Evolutionary conservation across 2,329 filamentous ascomycete species (phyloP).

Genomic region (Geosmithia morbida): DNA sequence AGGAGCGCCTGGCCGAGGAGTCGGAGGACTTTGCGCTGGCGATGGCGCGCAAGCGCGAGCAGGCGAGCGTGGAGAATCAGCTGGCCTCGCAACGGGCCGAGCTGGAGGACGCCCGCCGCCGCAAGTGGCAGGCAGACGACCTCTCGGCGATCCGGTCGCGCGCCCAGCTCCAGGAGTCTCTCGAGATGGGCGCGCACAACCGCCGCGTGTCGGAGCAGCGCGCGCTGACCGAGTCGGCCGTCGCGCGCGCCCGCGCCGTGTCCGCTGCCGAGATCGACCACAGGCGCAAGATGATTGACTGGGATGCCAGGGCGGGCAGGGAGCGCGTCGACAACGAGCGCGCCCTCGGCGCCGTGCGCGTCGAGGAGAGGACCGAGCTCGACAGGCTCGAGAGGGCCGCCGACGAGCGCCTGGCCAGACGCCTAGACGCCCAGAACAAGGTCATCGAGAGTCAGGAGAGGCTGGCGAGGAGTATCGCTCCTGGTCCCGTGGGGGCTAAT

Average conservation of each 20-base stretch:
- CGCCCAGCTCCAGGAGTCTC: slow-evolving; percentile 29
- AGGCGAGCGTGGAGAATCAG: slow-evolving; percentile 34
- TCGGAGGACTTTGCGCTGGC: slow-evolving; percentile 32
- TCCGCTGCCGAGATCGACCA: slow-evolving; percentile 30
- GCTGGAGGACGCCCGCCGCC: slow-evolving; percentile 34
- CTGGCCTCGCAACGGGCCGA: slow-evolving; percentile 33
- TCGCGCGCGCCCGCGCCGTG: slow-evolving; percentile 26
- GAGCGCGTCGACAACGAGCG: slow-evolving; percentile 32
- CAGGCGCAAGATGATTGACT: slow-evolving; percentile 29
- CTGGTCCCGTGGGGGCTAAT: slow-evolving; percentile 13
- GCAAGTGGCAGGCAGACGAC: slow-evolving; percentile 29
- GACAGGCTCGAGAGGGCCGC: slow-evolving; percentile 31
- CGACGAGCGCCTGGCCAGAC: slow-evolving; percentile 26
- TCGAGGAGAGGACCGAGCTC: slow-evolving; percentile 35
- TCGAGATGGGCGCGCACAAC: slow-evolving; percentile 15
- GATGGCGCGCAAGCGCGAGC: slow-evolving; percentile 33
- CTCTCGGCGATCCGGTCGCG: slow-evolving; percentile 26
- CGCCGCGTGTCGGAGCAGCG: slow-evolving; percentile 29
- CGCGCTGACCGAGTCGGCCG: slow-evolving; percentile 27
- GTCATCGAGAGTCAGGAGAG: slow-evolving; percentile 32
- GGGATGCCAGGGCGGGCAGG: slow-evolving; percentile 29
- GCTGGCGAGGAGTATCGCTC: slow-evolving; percentile 27
- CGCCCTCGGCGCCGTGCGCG: slow-evolving; percentile 30
- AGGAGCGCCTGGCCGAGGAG: slow-evolving; percentile 28
- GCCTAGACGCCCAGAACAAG: slow-evolving; percentile 35